Percentiles rank a stretch among this genome's conserved stretches.
Evolutionary conservation across 2,329 filamentous ascomycete genomes (phyloP).

Genomic region (Sarocladium kiliense): DNA sequence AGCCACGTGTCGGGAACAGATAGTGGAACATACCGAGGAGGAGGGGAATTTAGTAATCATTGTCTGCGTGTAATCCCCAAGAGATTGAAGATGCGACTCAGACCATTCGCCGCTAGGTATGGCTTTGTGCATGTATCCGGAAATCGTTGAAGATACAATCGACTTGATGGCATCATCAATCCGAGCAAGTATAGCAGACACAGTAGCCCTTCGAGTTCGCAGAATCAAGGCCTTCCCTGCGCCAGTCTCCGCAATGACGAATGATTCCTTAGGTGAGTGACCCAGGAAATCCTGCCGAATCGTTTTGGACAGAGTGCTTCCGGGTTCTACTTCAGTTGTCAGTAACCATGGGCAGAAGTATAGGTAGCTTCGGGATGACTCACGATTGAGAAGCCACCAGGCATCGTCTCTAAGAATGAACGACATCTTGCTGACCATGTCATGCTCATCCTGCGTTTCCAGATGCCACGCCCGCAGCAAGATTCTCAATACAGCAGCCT

Average conservation of each 20-base stretch:
- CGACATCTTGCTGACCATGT: conserved; percentile 34
- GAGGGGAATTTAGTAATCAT: not conserved
- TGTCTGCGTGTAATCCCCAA: not conserved
- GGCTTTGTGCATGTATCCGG: conserved; percentile 17
- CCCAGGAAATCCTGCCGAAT: conserved; percentile 26
- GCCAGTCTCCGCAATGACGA: conserved; percentile 11
- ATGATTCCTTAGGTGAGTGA: conserved; percentile 23
- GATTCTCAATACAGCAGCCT: conserved; percentile 34
- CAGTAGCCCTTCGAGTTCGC: conserved; percentile 21
- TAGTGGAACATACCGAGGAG: not conserved
- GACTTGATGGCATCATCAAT: conserved; percentile 24
- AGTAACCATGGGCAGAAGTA: not conserved
- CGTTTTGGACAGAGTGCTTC: conserved; percentile 20
- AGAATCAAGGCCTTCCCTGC: not conserved
- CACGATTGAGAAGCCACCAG: conserved; percentile 41
- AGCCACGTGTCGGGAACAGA: too few relatives aligned
- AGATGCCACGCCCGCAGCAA: conserved; percentile 46
- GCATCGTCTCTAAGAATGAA: conserved; percentile 33
- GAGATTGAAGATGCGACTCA: conserved; percentile 8
- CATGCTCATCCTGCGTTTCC: conserved; percentile 38
- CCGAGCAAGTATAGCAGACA: conserved; percentile 28
- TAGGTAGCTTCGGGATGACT: conserved; percentile 16
- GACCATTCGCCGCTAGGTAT: conserved; percentile 18
- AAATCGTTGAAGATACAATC: conserved; percentile 21
- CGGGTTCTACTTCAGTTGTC: conserved; percentile 11